phyloP scores from a whole-genome alignment of 2,329 filamentous ascomycete genomes.

The Septoria linicola region DNA sequence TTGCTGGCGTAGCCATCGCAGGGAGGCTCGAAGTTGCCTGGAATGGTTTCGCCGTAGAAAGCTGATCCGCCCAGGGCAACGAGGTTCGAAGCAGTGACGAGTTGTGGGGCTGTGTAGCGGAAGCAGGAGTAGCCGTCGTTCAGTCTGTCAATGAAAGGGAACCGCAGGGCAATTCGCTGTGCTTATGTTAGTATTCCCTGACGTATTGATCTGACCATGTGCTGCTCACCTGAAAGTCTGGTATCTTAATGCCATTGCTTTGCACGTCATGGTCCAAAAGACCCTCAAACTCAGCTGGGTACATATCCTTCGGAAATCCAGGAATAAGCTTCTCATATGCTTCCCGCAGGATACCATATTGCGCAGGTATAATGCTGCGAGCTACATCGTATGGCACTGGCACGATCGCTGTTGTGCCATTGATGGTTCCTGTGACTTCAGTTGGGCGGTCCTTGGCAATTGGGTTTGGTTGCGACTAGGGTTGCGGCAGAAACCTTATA shows the following conservation, averaged over 20 bases:
- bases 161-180: conserved; percentile 8
- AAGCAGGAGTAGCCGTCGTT: conserved; percentile 22
- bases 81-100: conserved; percentile 12
- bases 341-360: conserved; percentile 20
- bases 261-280: conserved; percentile 18
- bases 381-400: conserved; percentile 20
- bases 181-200: neutral
- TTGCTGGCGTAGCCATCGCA: conserved; percentile 19
- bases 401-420: conserved; percentile 22
- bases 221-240: conserved; percentile 14
- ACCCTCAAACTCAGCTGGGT: conserved; percentile 17
- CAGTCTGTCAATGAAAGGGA: conserved; percentile 20
- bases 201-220: neutral
- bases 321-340: conserved; percentile 17
- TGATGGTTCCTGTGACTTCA: conserved; percentile 22
- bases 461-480: conserved; percentile 21
- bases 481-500: no score
- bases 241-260: conserved; percentile 10
- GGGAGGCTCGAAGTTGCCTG: conserved; percentile 16
- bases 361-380: conserved; percentile 16
- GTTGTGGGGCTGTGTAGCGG: conserved; percentile 14
- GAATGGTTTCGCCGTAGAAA: conserved; percentile 9
- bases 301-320: conserved; percentile 18
- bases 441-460: conserved; percentile 15
- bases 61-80: conserved; percentile 11